Percentiles rank a stretch among this genome's conserved stretches.
phyloP scores from a whole-genome alignment of 1,284 basidiomycete species.

The Austroboletus novae-zelandiae region DNA sequence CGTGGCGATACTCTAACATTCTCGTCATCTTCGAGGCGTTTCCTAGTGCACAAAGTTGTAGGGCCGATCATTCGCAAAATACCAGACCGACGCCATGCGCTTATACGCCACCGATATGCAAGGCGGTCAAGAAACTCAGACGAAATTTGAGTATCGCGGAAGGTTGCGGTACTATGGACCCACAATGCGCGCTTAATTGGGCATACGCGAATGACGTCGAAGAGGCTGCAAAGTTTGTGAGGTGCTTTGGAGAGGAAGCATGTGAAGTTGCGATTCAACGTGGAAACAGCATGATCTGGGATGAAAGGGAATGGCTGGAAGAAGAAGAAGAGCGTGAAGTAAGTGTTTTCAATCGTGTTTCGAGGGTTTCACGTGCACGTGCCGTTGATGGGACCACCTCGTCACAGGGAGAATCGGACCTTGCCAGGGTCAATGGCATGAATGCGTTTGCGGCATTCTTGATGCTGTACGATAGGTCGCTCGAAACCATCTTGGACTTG shows the following conservation, averaged over 20 bases:
- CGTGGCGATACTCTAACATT: constrained; percentile 57
- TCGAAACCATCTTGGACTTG: constrained; percentile 56
- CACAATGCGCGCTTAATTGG: constrained; percentile 41
- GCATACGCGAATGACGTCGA: constrained; percentile 60
- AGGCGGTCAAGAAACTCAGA: constrained; percentile 61
- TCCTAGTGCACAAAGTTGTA: constrained; percentile 40
- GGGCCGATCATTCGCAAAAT: constrained; percentile 14
- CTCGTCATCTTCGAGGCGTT: constrained; percentile 68
- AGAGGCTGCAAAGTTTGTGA: constrained; percentile 52
- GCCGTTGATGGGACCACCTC: constrained; percentile 4
- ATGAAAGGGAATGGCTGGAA: constrained; percentile 56
- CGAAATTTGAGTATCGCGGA: constrained; percentile 59
- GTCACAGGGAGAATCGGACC: constrained; percentile 52
- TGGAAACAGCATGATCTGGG: constrained; percentile 49
- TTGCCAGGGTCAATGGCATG: constrained; percentile 55
- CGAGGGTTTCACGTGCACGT: constrained; percentile 9
- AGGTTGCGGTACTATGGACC: constrained; percentile 48
- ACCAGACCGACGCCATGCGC: constrained; percentile 29
- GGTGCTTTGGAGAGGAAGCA: constrained; percentile 56
- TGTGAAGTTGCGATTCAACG: constrained; percentile 41
- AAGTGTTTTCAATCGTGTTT: constrained; percentile 14
- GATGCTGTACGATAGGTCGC: constrained; percentile 53
- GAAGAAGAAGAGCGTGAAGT: constrained; percentile 47
- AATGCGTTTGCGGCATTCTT: constrained; percentile 64
- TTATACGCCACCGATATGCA: constrained; percentile 64